phyloP scores from a whole-genome alignment of 148 eudicot genomes.

The Vaccinium vitisidaea region DNA sequence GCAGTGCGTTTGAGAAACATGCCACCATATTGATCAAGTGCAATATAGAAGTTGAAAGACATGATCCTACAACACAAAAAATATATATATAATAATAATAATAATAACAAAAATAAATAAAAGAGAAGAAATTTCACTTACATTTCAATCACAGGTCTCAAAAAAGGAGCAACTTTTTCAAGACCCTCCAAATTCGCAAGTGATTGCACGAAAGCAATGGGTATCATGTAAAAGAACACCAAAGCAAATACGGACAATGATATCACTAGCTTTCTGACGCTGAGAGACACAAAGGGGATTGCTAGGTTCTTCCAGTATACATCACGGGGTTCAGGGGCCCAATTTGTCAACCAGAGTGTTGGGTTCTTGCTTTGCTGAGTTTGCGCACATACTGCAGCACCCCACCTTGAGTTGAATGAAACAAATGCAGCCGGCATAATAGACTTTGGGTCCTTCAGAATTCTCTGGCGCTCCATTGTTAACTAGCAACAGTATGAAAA shows the following conservation, averaged over 20 bases:
- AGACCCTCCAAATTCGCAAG: slow-evolving; percentile 96
- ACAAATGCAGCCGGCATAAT: slow-evolving; percentile 81
- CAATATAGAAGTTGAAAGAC: neutral
- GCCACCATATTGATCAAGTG: no score
- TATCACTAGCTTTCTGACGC: slow-evolving; percentile 70
- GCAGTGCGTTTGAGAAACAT: no score
- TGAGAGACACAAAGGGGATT: slow-evolving; percentile 80
- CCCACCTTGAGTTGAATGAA: slow-evolving; percentile 94
- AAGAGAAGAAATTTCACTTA: slow-evolving; percentile 29
- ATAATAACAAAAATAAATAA: no score
- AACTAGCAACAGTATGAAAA: slow-evolving; percentile 38
- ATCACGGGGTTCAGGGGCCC: slow-evolving; percentile 99
- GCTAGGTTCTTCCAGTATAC: slow-evolving; percentile 87
- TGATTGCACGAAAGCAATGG: slow-evolving; percentile 96
- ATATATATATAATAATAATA: neutral
- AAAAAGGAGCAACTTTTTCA: slow-evolving; percentile 81
- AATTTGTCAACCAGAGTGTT: slow-evolving; percentile 76
- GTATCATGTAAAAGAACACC: slow-evolving; percentile 95
- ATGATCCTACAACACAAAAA: neutral
- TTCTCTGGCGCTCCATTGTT: slow-evolving; percentile 73
- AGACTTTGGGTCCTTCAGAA: slow-evolving; percentile 67
- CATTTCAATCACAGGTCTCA: slow-evolving; percentile 76
- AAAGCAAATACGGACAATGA: slow-evolving; percentile 64
- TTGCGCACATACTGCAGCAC: slow-evolving; percentile 96
- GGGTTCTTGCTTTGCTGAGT: slow-evolving; percentile 92